Conservation (phyloP, 495 filamentous ascomycete genomes). For the Penicillium soppii region DNA sequence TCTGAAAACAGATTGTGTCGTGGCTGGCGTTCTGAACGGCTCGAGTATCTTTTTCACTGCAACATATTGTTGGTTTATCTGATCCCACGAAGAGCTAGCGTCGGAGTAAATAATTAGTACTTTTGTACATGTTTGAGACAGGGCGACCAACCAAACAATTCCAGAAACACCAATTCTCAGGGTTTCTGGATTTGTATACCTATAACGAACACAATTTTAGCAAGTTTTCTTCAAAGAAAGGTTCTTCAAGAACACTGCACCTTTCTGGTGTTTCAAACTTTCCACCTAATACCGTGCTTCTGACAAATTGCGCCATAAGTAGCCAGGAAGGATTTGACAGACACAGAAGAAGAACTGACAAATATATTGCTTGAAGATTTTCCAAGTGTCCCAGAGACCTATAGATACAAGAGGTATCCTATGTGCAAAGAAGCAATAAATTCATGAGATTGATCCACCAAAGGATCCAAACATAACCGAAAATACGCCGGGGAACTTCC, state of each 20-base stretch:
- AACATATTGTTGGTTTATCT: conserved; percentile 61
- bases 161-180: conserved; percentile 2
- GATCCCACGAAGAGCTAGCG: conserved; percentile 14
- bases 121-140: neutral
- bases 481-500: neutral
- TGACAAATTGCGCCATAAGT: neutral
- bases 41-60: conserved; percentile 98
- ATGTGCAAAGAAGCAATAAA: neutral
- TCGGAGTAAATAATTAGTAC: neutral
- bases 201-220: neutral
- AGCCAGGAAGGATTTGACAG: too few relatives aligned
- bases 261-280: neutral
- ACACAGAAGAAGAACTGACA: too few relatives aligned
- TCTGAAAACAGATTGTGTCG: conserved; percentile 86
- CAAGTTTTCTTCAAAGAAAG: neutral
- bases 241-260: neutral
- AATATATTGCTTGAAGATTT: too few relatives aligned
- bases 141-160: neutral
- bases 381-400: neutral
- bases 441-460: neutral
- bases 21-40: conserved; percentile 86
- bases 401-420: neutral
- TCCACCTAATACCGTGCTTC: neutral
- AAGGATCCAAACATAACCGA: neutral
- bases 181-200: neutral